A percentile compares a stretch with the other conserved stretches of the same genome.
Conservation (phyloP, 2,329 filamentous ascomycete genomes). For the Emergomyces orientalis region DNA sequence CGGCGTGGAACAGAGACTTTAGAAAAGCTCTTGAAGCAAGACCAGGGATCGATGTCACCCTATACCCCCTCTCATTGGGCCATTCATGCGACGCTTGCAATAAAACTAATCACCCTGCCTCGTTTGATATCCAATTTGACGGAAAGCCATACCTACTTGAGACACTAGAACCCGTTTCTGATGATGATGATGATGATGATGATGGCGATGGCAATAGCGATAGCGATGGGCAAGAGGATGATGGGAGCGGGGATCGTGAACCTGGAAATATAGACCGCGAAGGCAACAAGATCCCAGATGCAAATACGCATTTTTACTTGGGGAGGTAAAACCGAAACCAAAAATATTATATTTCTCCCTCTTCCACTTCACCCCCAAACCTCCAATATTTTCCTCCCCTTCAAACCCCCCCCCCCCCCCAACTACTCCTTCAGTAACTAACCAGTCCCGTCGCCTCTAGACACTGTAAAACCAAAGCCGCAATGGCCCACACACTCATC, state of each 20-base stretch:
- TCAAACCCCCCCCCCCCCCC: background rate
- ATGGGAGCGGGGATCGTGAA: constrained; percentile 26
- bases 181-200: constrained; percentile 29
- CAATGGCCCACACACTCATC: constrained; percentile 59
- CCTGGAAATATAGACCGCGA: constrained; percentile 37
- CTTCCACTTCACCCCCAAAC: no score
- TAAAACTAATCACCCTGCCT: constrained; percentile 57
- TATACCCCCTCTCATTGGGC: constrained; percentile 36
- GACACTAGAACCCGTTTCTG: constrained; percentile 54
- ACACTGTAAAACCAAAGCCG: constrained; percentile 55
- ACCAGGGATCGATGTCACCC: constrained; percentile 49
- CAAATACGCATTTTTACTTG: constrained; percentile 42
- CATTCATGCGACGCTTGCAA: constrained; percentile 63
- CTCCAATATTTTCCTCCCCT: no score
- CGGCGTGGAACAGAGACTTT: constrained; percentile 61
- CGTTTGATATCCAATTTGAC: constrained; percentile 52
- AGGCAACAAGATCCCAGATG: constrained; percentile 38
- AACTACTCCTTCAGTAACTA: background rate
- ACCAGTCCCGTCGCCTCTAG: constrained; percentile 17
- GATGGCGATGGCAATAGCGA: constrained; percentile 28
- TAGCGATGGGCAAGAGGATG: constrained; percentile 29
- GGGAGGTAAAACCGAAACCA: constrained; percentile 38
- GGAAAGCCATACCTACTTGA: constrained; percentile 58
- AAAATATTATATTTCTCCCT: background rate
- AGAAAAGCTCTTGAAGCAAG: constrained; percentile 55